Evolutionary conservation across 2,329 filamentous ascomycete genomes (phyloP), one percentile per base, ranked within the genome.

Genomic region (Akanthomyces dipterigenus): DNA sequence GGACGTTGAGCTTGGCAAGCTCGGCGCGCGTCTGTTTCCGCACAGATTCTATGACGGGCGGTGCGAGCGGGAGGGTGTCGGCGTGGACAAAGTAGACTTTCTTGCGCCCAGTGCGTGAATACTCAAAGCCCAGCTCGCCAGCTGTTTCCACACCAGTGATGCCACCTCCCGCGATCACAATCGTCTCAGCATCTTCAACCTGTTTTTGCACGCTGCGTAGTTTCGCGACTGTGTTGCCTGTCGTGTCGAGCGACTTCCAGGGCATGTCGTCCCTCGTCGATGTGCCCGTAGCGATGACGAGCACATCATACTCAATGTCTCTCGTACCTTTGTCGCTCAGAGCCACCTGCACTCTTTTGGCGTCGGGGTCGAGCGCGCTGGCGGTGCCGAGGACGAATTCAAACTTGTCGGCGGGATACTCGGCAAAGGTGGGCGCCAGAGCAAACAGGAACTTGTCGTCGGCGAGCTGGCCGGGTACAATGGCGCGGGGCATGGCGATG

Each of bases 201-300:
- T 72, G 66, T 2, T 68, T 42, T 26, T 75, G 76, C 40, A 77
- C 65, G 20, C 64, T 58, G 31, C 72, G 72, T 3, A 83, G 66
- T 22, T 70, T 70, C 0, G 70, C 68, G 58, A 74, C 75, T 31
- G 80, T 80, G 60, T 75, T 67, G 59, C 77, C 72, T 0, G 77
- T 76, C 1, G 75, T 75, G 5, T 69, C 75, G 11, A 79, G 64
- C 22, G 69, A 70, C 69, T 84, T 85, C 70, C 79, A 85, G 0
- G 82, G 81, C 70, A 80, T 73, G 63, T 68, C 70, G 5, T 74
- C 76, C 24, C 67, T 71, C 36, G 76, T 74, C 31, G 73, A 72
- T 3, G 79, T 71, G 8, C 84, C 84, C 2, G 83, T 86, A 11
- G 82, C 82, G 48, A 87, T 71, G 63, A 87, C 67, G 14, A 86